Base-by-base conservation (phyloP, 768 basidiomycete species). In the Hysterangium stoloniferum region DNA sequence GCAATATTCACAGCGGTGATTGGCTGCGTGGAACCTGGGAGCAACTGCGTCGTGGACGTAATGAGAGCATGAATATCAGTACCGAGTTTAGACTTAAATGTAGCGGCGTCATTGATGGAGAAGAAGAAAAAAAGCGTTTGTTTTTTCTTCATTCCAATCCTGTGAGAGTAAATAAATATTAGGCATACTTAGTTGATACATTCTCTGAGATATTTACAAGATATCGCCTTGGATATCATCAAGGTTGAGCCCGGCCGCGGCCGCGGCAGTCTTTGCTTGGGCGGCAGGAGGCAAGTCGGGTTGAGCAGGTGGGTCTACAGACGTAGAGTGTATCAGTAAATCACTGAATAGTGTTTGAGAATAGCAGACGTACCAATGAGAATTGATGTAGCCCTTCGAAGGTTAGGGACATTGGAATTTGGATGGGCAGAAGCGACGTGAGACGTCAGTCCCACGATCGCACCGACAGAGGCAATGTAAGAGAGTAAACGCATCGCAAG, bases 1-100 rank as follows among this genome's bases (percentile, higher is more conserved):
- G 57, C 60, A 7, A 61, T 31, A 49, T 59, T 61, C 24, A 61
- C 49, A 32, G 44, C 48, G 25, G 57, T 55, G 35, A 58, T 42
- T 7, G 60, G 60, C 44, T 53, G 52, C 52, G 50, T 41, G 20
- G 40, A 41, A 25, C 22, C 40, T 22, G 22, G 20, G 37, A 70
- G 52, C 28, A 73, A 66, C 53, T 73, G 69, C 1, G 65, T 61
- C 5, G 72, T 70, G 3, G 73, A 73, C 49, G 72, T 77, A 57
- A 80, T 67, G 27, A 25, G 4, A 7, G 45, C 32, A 22, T 29
- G n/a, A 7, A 56, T 41, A 29, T 45, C 49, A 7, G 44, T 34
- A 15, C 48, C 42, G 29, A 59, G 45, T 13, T 48, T 52, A 27
- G 41, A 47, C 48, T 58, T 59, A 58, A 61, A 61, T 4, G 33